A percentile compares a stretch with the other conserved stretches of the same genome.
phyloP scores from a whole-genome alignment of 2,329 filamentous ascomycete genomes.

The Diaporthe caulivora region DNA sequence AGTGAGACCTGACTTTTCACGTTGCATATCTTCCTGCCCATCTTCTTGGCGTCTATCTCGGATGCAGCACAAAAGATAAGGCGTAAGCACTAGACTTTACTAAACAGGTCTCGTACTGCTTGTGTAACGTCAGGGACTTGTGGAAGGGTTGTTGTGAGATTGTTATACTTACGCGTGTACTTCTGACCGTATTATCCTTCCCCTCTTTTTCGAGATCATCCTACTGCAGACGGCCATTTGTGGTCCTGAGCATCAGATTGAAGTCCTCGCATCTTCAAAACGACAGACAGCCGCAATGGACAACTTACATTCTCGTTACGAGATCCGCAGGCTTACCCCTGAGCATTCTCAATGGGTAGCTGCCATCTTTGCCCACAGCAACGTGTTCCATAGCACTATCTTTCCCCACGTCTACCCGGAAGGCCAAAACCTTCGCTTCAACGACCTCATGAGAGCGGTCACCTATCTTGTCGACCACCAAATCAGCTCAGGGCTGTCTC shows the following conservation, averaged over 20 bases:
- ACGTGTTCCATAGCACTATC: constrained; percentile 43
- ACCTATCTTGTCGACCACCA: constrained; percentile 41
- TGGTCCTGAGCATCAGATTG: background rate
- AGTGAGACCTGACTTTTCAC: no score
- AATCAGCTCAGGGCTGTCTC: constrained; percentile 41
- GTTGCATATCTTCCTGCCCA: background rate
- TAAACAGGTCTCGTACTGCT: background rate
- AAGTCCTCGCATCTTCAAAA: background rate
- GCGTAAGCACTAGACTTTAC: background rate
- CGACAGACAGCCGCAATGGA: background rate
- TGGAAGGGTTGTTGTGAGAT: background rate
- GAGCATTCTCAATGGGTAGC: constrained; percentile 44
- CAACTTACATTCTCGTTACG: constrained; percentile 38
- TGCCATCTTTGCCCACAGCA: constrained; percentile 46
- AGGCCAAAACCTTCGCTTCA: constrained; percentile 36
- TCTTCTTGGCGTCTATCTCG: background rate
- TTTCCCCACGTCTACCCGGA: constrained; percentile 43
- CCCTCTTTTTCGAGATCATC: background rate
- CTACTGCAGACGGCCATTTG: no score
- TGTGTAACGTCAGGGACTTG: background rate
- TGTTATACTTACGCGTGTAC: background rate
- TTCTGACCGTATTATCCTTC: background rate
- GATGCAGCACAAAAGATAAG: background rate
- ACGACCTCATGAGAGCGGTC: constrained; percentile 33
- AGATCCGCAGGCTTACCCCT: constrained; percentile 45